These are phyloP conservation scores for Umbilicus rupestris DNA, from an alignment of 164 flowering plant genomes.

Conservation along the genomic window DNA sequence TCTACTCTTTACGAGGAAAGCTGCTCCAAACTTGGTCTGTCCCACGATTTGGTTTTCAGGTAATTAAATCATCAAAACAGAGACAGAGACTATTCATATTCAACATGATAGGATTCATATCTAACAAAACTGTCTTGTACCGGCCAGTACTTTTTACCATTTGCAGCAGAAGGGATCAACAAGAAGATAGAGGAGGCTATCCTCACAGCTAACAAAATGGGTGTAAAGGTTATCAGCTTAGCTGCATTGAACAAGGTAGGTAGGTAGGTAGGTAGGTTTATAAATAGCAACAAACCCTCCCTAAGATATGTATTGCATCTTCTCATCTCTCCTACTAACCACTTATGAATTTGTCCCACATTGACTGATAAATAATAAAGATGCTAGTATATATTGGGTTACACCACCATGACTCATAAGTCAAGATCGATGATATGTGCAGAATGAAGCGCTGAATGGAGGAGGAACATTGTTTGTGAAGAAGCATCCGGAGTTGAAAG, in stretches of 20 bases:
- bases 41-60: conserved; percentile 90
- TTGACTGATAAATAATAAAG: too few species aligned
- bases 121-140: too few species aligned
- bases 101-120: neutral
- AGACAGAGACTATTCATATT: neutral
- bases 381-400: too few species aligned
- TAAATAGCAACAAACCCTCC: too few species aligned
- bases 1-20: conserved; percentile 48
- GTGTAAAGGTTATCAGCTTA: conserved; percentile 82
- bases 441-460: conserved; percentile 92
- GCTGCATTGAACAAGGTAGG: conserved; percentile 93
- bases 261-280: too few species aligned
- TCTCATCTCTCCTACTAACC: too few species aligned
- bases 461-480: conserved; percentile 78
- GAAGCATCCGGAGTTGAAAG: conserved; percentile 65
- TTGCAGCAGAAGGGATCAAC: conserved; percentile 72
- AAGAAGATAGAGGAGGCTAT: conserved; percentile 77
- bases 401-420: too few species aligned
- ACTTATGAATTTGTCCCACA: too few species aligned
- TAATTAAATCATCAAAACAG: conserved; percentile 14
- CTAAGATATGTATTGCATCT: too few species aligned
- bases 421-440: too few species aligned
- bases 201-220: conserved; percentile 61
- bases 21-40: conserved; percentile 75
- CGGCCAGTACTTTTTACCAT: conserved; percentile 95